Conservation (phyloP, 129 eudicot genomes). For the Pseudognaphalium luteoalbum region DNA sequence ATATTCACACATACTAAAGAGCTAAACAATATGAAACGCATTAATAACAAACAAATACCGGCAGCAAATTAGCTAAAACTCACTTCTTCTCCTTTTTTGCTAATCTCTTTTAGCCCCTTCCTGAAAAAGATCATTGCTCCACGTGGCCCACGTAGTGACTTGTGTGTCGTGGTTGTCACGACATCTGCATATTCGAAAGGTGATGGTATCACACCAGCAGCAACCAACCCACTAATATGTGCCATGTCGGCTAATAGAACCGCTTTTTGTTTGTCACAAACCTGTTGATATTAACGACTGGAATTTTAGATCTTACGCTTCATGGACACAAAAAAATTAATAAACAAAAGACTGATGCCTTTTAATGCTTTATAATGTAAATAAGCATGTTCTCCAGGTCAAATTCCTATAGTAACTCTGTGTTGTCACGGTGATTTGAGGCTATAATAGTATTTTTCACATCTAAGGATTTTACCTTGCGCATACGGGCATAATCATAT, state of each 20-base stretch:
- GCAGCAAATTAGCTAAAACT: constrained; percentile 20
- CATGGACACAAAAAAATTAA: not conserved
- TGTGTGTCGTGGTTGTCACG: constrained; percentile 93
- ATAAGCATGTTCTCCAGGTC: not conserved
- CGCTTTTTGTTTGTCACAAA: constrained; percentile 92
- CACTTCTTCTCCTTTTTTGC: constrained; percentile 81
- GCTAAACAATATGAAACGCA: not conserved
- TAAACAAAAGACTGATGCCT: not conserved
- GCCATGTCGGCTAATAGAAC: constrained; percentile 94
- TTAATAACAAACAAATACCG: not conserved
- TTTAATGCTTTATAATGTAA: constrained; percentile 11
- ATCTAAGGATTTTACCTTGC: constrained; percentile 51
- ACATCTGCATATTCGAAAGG: constrained; percentile 93
- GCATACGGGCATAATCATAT: constrained; percentile 87
- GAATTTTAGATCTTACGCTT: constrained; percentile 8
- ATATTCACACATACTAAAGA: not conserved
- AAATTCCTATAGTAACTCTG: not conserved
- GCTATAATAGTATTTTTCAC: constrained; percentile 5
- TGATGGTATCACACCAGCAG: constrained; percentile 84
- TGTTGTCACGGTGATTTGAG: not conserved
- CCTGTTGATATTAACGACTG: constrained; percentile 40
- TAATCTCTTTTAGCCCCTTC: constrained; percentile 89
- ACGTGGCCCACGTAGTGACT: constrained; percentile 96
- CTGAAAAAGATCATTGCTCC: constrained; percentile 99
- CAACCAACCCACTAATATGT: constrained; percentile 93